These are phyloP conservation scores for Quercus bicolor DNA, from an alignment of 306 rosid species.

Conservation along the genomic window DNA sequence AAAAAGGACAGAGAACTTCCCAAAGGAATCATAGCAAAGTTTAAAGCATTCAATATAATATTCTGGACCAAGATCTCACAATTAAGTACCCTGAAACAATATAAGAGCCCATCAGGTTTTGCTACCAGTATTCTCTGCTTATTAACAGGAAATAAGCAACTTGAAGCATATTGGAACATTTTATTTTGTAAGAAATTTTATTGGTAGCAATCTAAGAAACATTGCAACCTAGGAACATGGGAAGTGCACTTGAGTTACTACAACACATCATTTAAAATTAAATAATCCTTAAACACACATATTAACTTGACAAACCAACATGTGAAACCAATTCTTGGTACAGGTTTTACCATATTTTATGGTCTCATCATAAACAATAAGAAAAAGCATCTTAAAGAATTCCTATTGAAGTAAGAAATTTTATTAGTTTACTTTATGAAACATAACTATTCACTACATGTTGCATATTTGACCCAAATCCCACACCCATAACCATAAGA, in stretches of 20 bases:
- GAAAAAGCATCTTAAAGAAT: not conserved
- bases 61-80: not conserved
- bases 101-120: not conserved
- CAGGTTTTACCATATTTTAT: too few species aligned
- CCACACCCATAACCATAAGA: not conserved
- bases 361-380: too few species aligned
- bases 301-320: not conserved
- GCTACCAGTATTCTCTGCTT: not conserved
- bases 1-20: constrained; percentile 7
- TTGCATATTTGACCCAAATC: not conserved
- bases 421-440: not conserved
- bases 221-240: too few species aligned
- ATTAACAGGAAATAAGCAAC: not conserved
- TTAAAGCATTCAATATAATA: not conserved
- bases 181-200: too few species aligned
- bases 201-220: too few species aligned
- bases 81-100: not conserved
- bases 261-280: too few species aligned
- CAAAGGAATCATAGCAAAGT: not conserved
- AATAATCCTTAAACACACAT: too few species aligned
- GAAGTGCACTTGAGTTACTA: too few species aligned
- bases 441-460: not conserved
- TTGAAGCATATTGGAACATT: not conserved
- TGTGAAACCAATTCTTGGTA: too few species aligned
- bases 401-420: not conserved